Base-by-base conservation (phyloP, 345 rosid genomes). In the Eucalyptus sp. region DNA sequence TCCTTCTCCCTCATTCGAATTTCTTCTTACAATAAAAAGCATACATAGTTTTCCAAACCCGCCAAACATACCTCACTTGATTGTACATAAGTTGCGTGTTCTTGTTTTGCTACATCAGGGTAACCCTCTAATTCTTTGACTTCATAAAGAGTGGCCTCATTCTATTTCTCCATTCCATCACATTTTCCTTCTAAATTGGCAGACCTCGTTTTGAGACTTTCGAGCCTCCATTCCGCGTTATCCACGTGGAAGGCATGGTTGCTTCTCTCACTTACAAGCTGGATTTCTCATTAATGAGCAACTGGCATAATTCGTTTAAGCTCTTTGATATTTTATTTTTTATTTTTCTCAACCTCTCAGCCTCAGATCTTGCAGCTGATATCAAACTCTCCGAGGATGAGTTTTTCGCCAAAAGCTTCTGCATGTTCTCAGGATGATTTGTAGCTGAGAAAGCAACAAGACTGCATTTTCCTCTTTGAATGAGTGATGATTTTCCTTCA, bases 371-470 rank as follows among this genome's bases (percentile, higher is more conserved):
- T 89, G 96, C 96, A 90, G 95, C 95, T 44, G 94, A 89, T 86
- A 95, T 93, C 37, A 96, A 93, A 54, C 91, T 93, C 91, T 94
- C 96, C 91, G 94, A 86, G 52, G 88, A 88, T 56, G 95, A 86
- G 79, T 94, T 95, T 92, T 92, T 93, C 91, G 93, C 96, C 90
- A 95, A 90, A 89, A 94, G 94, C 91, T 90, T 94, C 94, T 95
- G 94, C 96, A 93, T 96, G 92, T 92, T 95, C 91, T 93, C 96
- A 22, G 97, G 94, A 95, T 94, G 50, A 91, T 89, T 88, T 96
- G 98, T 88, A 97, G 90, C 89, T 96, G 99, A 88, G 98, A 96
- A 86, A 97, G 96, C 87, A 33, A 92, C 91, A 86, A 96, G 97
- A 89, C 91, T 86, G 48, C 95, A 92, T 92, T 96, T 98, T 89